A percentile compares a stretch with the other conserved stretches of the same genome.
These are phyloP conservation scores for Candida saitoana DNA, from an alignment of 805 yeast genomes.

Conservation along the genomic window DNA sequence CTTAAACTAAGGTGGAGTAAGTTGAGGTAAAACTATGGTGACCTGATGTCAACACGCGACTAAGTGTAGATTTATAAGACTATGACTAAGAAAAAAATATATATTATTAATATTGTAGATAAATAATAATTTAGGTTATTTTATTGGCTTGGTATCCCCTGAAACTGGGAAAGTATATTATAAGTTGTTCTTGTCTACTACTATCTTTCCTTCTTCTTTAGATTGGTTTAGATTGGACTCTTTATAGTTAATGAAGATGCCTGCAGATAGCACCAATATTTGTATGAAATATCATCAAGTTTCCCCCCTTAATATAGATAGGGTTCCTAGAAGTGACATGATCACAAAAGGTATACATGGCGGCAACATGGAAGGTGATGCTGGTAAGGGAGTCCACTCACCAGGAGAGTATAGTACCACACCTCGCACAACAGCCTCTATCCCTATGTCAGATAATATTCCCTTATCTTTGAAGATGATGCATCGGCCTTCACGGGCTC, in stretches of 20 bases:
- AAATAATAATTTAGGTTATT: too few species aligned
- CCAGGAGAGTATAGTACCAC: neutral
- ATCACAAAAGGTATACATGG: neutral
- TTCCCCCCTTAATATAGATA: neutral
- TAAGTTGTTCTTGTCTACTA: too few species aligned
- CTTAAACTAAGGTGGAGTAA: neutral
- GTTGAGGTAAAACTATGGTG: neutral
- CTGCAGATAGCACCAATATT: neutral
- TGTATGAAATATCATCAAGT: neutral
- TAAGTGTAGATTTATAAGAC: too few species aligned
- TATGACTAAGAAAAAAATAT: too few species aligned
- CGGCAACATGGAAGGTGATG: neutral
- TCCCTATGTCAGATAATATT: constrained; percentile 2
- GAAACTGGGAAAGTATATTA: too few species aligned
- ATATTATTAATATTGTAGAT: too few species aligned
- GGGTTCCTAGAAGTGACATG: neutral
- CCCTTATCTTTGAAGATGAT: constrained; percentile 31
- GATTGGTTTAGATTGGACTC: too few species aligned
- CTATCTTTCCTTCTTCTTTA: too few species aligned
- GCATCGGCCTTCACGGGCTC: constrained; percentile 37
- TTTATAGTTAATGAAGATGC: too few species aligned
- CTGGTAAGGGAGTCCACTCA: neutral
- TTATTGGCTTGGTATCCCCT: too few species aligned
- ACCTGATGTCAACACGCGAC: neutral
- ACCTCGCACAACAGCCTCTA: neutral